Evolutionary conservation across 805 yeast species (phyloP).

Genomic region (Yamadazyma endophytica): DNA sequence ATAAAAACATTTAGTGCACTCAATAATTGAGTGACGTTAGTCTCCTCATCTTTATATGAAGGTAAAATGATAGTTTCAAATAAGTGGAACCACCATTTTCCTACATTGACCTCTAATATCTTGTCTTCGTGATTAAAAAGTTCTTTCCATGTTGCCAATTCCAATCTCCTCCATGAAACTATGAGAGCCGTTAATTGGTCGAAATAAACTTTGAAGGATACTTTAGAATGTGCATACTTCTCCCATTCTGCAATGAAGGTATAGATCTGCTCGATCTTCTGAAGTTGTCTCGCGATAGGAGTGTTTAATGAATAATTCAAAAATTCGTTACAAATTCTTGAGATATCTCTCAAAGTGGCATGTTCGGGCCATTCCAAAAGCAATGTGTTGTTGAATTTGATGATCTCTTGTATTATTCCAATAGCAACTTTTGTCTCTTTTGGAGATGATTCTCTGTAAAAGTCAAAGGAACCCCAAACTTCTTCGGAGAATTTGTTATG

Average conservation of each 20-base stretch:
- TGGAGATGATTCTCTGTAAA: slow-evolving; percentile 62
- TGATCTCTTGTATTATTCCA: slow-evolving; percentile 30
- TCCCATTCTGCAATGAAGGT: slow-evolving; percentile 90
- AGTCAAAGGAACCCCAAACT: slow-evolving; percentile 29
- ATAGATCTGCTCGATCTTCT: slow-evolving; percentile 82
- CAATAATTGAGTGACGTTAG: slow-evolving; percentile 23
- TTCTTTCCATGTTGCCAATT: slow-evolving; percentile 79
- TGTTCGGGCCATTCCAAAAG: slow-evolving; percentile 89
- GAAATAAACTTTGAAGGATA: slow-evolving; percentile 54
- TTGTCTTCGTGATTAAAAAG: slow-evolving; percentile 64
- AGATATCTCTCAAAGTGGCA: slow-evolving; percentile 72
- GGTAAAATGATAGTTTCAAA: slow-evolving; percentile 75
- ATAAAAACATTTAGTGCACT: slow-evolving; percentile 70
- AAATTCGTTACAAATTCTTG: slow-evolving; percentile 62
- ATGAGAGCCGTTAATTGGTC: slow-evolving; percentile 62
- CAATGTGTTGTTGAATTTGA: slow-evolving; percentile 36
- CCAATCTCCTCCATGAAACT: slow-evolving; percentile 88
- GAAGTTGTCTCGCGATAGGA: slow-evolving; percentile 74
- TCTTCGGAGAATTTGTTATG: slow-evolving; percentile 6
- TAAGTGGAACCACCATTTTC: slow-evolving; percentile 89
- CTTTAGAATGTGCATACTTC: slow-evolving; percentile 78
- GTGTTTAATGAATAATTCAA: slow-evolving; percentile 56
- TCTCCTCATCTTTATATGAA: slow-evolving; percentile 32
- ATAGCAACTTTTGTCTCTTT: slow-evolving; percentile 62
- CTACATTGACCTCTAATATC: slow-evolving; percentile 44